Evolutionary conservation across 1,284 basidiomycete genomes (phyloP), one percentile per base, ranked within the genome.

Genomic region (Veloporphyrellus conicus): DNA sequence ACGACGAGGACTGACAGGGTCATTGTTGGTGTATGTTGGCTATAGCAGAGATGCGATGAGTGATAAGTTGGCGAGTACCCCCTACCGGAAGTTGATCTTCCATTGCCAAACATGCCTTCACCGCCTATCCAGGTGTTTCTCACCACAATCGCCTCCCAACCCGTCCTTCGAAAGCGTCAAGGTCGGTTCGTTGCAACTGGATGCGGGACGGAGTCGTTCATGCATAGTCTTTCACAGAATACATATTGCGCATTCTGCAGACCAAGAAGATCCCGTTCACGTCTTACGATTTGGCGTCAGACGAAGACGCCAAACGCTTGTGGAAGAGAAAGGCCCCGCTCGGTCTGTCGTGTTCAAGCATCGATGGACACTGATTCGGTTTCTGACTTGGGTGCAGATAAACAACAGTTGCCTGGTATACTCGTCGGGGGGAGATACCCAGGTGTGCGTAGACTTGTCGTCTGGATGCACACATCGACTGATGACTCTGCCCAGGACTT

Each of bases 61-160:
- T 25, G 23, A 25, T 28, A 31, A 31, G 23, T 34, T n/a, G 14
- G 8, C 16, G 33, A 23, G n/a, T n/a, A n/a, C n/a, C n/a, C n/a
- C n/a, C n/a, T n/a, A 20, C 23, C 5, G 23, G 23, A 25, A 25
- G 8, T 25, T 25, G 8, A 25, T 25, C 23, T 25, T 20, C 19
- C 28, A 14, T 14, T 29, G 15, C 28, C 14, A 32, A 47, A 36
- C 32, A 89, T 89, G 85, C 75, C 81, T 47, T 77, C 84, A 18
- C 88, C 87, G 10, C 88, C 87, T 5, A 83, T 90, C 51, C 79
- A 85, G 56, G 66, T 90, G 31, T 90, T 87, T 63, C 74, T 90
- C 45, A 90, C 88, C n/a, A 90, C 88, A 10, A 90, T 90, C 52
- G 84, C 83, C 5, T 87, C 85, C 46, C 83, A 88, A 61, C 81